A percentile compares a stretch with the other conserved stretches of the same genome.
phyloP scores from a whole-genome alignment of 139 green algal genomes.

The Pleodorina starrii region DNA sequence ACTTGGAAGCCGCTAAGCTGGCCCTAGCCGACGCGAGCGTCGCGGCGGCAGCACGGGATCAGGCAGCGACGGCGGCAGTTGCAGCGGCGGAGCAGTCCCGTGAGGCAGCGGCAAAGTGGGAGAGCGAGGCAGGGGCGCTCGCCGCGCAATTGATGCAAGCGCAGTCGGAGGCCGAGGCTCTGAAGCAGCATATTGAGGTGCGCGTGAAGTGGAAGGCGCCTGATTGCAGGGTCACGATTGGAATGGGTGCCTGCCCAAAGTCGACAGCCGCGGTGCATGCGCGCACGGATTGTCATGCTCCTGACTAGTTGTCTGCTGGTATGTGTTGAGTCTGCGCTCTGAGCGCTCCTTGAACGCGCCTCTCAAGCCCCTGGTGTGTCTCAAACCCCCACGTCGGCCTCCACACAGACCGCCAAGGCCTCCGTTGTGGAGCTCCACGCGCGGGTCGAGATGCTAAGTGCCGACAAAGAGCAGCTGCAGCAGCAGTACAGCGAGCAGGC shows the following conservation, averaged over 20 bases:
- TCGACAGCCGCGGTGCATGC: no score
- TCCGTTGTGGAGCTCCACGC: not conserved
- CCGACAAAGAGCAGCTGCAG: conserved; percentile 45
- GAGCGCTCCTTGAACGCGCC: no score
- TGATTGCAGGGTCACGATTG: no score
- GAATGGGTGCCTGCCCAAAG: no score
- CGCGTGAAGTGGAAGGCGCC: no score
- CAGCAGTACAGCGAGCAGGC: conserved; percentile 51
- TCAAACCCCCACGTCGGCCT: no score
- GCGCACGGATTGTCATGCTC: no score
- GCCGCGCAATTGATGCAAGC: not conserved
- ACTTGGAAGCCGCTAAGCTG: not conserved
- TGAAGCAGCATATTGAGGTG: conserved; percentile 3
- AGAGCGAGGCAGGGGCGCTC: not conserved
- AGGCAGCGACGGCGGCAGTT: not conserved
- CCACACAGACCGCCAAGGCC: conserved; percentile 20
- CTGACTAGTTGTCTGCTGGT: no score
- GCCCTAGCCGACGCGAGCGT: not conserved
- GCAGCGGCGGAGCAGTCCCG: not conserved
- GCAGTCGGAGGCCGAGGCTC: not conserved
- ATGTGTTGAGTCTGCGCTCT: no score
- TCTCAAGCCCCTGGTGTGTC: no score
- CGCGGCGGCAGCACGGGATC: not conserved
- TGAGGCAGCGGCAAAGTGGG: not conserved
- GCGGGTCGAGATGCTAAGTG: not conserved